Conservation (phyloP, 2,329 filamentous ascomycete genomes). For the Mycocentrospora acerina region DNA sequence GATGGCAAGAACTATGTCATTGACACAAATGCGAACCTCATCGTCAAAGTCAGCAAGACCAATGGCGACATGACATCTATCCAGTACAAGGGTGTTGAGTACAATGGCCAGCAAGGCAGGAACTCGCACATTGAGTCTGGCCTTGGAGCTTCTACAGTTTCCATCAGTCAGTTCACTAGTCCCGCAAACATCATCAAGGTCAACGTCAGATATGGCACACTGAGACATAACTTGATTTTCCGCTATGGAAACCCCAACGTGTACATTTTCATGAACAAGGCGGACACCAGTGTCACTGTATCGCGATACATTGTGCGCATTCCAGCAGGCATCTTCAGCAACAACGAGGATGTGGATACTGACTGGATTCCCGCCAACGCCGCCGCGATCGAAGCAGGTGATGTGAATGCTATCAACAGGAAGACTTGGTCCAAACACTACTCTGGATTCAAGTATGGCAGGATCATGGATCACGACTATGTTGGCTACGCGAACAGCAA, state of each 20-base stretch:
- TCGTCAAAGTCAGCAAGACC: conserved; percentile 39
- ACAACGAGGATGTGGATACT: conserved; percentile 37
- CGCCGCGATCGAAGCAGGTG: conserved; percentile 20
- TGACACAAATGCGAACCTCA: conserved; percentile 28
- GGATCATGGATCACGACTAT: conserved; percentile 44
- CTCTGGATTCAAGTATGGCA: conserved; percentile 43
- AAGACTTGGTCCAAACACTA: conserved; percentile 47
- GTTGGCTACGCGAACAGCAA: conserved; percentile 41
- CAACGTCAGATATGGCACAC: conserved; percentile 56
- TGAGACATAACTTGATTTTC: conserved; percentile 64
- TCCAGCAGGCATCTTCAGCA: conserved; percentile 25
- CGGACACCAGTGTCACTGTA: conserved; percentile 42
- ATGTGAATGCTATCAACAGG: conserved; percentile 20
- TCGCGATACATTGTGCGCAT: conserved; percentile 42
- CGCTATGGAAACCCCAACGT: conserved; percentile 60
- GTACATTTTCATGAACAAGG: conserved; percentile 50
- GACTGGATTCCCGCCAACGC: conserved; percentile 29
- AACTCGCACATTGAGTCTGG: conserved; percentile 59
- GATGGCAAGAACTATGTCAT: conserved; percentile 44
- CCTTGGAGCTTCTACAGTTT: conserved; percentile 57
- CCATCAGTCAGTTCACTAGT: conserved; percentile 35
- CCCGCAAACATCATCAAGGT: conserved; percentile 54
- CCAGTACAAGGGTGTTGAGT: conserved; percentile 58
- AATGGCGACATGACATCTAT: conserved; percentile 65
- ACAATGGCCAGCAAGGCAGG: conserved; percentile 42